A percentile compares a stretch with the other conserved stretches of the same genome.
Conservation (phyloP, 2,329 filamentous ascomycete species). For the Colletotrichum australisinense region DNA sequence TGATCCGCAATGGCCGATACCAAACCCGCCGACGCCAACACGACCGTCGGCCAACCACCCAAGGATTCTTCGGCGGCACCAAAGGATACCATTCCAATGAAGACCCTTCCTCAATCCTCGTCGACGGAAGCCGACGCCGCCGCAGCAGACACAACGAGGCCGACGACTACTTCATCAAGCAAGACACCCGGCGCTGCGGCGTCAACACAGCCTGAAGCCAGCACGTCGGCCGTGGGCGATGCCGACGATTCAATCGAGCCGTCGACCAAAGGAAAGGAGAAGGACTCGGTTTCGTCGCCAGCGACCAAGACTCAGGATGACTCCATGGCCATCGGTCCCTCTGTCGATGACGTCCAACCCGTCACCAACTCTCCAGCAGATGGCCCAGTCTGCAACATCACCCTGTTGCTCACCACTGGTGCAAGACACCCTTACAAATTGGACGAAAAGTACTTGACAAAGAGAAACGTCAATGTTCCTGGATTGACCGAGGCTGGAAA, state of each 20-base stretch:
- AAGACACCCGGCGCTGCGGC: slow-evolving; percentile 14
- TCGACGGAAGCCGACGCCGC: slow-evolving; percentile 22
- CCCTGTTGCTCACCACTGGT: slow-evolving; percentile 83
- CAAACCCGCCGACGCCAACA: slow-evolving; percentile 45
- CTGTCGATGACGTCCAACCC: slow-evolving; percentile 54
- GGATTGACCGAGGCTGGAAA: slow-evolving; percentile 68
- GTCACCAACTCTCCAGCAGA: slow-evolving; percentile 46
- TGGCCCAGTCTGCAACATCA: slow-evolving; percentile 74
- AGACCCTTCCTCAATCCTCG: slow-evolving; percentile 44
- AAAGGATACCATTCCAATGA: slow-evolving; percentile 52
- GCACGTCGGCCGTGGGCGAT: slow-evolving; percentile 17
- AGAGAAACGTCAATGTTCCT: slow-evolving; percentile 82
- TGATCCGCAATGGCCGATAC: slow-evolving; percentile 34
- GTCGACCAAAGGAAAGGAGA: slow-evolving; percentile 49
- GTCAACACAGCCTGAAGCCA: neutral
- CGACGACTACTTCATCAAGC: slow-evolving; percentile 11
- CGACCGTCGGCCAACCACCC: slow-evolving; percentile 43
- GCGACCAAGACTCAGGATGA: slow-evolving; percentile 47
- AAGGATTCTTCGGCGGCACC: slow-evolving; percentile 46
- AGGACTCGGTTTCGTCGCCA: slow-evolving; percentile 41
- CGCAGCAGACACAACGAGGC: slow-evolving; percentile 18
- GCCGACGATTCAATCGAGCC: slow-evolving; percentile 26
- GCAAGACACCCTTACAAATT: slow-evolving; percentile 91
- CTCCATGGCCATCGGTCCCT: slow-evolving; percentile 56
- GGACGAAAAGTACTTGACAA: slow-evolving; percentile 85